Conservation (phyloP, 2,329 filamentous ascomycete species). For the Xylariaceae sp. region DNA sequence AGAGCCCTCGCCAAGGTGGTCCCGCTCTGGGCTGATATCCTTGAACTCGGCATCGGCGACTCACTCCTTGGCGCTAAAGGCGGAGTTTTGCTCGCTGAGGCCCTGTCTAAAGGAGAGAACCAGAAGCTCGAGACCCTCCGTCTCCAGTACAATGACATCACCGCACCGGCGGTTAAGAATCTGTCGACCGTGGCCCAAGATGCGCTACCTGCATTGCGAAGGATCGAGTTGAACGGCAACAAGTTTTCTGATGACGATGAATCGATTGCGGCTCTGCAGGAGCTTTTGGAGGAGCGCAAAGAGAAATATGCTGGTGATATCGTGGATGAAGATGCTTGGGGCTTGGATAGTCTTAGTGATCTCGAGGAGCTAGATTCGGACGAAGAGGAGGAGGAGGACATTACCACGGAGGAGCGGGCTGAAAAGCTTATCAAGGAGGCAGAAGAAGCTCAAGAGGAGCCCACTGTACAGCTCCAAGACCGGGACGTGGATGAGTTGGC, state of each 20-base stretch:
- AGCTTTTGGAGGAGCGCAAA: constrained; percentile 78
- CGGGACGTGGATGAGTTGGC: constrained; percentile 83
- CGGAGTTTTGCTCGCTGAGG: constrained; percentile 73
- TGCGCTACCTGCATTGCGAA: constrained; percentile 76
- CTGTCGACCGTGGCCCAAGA: constrained; percentile 72
- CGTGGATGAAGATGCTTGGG: constrained; percentile 81
- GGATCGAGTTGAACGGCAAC: constrained; percentile 95
- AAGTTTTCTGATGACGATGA: constrained; percentile 88
- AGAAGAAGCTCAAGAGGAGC: constrained; percentile 75
- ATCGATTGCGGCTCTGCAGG: constrained; percentile 70
- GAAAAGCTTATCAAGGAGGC: constrained; percentile 75
- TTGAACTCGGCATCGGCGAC: constrained; percentile 88
- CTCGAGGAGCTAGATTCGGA: constrained; percentile 78
- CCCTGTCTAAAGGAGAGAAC: constrained; percentile 78
- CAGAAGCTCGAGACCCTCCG: constrained; percentile 79
- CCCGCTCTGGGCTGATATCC: constrained; percentile 74
- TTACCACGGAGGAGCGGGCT: constrained; percentile 66
- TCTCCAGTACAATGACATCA: constrained; percentile 95
- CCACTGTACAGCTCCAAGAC: constrained; percentile 73
- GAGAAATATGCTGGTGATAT: constrained; percentile 71
- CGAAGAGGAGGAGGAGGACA: constrained; percentile 70
- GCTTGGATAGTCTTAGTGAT: constrained; percentile 84
- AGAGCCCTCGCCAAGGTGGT: constrained; percentile 79
- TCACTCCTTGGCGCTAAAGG: constrained; percentile 83
- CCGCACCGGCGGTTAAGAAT: constrained; percentile 72